phyloP scores from a whole-genome alignment of 192 early-diverging fungal genomes.

The Spizellomyces punctatus region DNA sequence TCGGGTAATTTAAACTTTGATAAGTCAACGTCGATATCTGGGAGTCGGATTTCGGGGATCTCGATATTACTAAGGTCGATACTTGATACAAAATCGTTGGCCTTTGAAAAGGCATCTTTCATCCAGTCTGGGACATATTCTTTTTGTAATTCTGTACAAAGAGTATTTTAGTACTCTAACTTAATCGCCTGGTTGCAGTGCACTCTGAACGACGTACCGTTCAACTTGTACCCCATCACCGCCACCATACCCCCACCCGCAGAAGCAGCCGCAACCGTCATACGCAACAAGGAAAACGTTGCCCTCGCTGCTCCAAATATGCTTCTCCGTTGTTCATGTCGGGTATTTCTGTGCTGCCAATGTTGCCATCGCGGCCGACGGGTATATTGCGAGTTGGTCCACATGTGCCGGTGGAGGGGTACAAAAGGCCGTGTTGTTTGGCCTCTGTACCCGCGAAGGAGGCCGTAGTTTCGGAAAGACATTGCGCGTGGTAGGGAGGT shows the following conservation, averaged over 20 bases:
- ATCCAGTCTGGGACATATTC: slow-evolving; percentile 53
- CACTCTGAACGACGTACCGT: slow-evolving; percentile 9
- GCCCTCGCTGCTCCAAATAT: slow-evolving; percentile 15
- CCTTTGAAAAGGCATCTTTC: slow-evolving; percentile 35
- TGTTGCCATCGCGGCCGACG: no score
- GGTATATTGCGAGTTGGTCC: no score
- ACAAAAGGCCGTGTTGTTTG: no score
- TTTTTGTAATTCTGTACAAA: slow-evolving; percentile 28
- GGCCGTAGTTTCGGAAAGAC: no score
- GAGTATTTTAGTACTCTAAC: neutral
- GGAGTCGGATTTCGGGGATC: slow-evolving; percentile 10
- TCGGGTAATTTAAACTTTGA: slow-evolving; percentile 37
- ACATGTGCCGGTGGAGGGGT: no score
- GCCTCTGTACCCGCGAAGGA: no score
- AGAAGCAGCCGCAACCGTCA: slow-evolving; percentile 62
- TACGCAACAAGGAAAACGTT: slow-evolving; percentile 37
- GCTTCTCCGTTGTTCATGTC: slow-evolving; percentile 10
- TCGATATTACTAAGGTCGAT: slow-evolving; percentile 36
- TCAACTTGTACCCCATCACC: slow-evolving; percentile 61
- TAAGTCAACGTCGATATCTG: slow-evolving; percentile 21
- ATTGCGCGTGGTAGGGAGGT: no score
- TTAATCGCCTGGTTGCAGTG: neutral
- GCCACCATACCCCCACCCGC: slow-evolving; percentile 61
- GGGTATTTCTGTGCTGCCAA: neutral
- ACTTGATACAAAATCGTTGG: slow-evolving; percentile 32